Evolutionary conservation across 2,329 filamentous ascomycete species (phyloP), one percentile per base, ranked within the genome.

Genomic region (Pseudogymnoascus sp.): DNA sequence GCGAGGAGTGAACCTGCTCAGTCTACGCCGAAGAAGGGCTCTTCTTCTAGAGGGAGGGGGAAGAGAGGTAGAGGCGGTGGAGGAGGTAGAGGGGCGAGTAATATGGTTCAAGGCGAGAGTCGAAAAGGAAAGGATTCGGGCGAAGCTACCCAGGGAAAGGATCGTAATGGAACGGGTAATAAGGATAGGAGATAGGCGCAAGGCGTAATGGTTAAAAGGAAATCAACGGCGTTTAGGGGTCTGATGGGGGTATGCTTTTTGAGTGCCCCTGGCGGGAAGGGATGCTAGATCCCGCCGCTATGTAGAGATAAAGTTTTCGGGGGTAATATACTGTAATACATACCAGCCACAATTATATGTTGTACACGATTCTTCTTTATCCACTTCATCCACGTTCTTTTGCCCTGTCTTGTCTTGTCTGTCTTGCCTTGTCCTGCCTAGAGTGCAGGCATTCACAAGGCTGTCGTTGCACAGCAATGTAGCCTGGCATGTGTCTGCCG

Each of bases 1-100:
- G 39, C 22, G 11, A 35, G 70, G 59, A 68, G 47, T 16, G 47
- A 54, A 14, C 47, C 67, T 37, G 62, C 63, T 9, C 33, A 12
- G 4, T 25, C 25, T 58, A 37, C 35, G 9, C n/a, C 47, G 25
- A 54, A 54, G 28, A 54, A 54, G 16, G 28, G 47, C 4, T 12
- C 16, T 20, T 33, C 28, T 33, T 33, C 28, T 20, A 54, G 47
- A 33, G 47, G 47, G 25, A 54, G 47, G 1, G 47, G 47, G 9
- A 54, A 54, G 47, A 54, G 47, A 11, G 47, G 47, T 7, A 54
- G 47, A 2, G 47, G 47, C 22, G 39, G 47, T 6, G 47, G 47
- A 18, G 47, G 47, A 54, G 25, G 47, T 14, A 54, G 47, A 54
- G 47, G 47, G 1, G n/a, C 47, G 47, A 54, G 47, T 54, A 54